Percentiles rank a stretch among this genome's conserved stretches.
Conservation (phyloP, 148 eudicot genomes). For the Spergularia bocconei region DNA sequence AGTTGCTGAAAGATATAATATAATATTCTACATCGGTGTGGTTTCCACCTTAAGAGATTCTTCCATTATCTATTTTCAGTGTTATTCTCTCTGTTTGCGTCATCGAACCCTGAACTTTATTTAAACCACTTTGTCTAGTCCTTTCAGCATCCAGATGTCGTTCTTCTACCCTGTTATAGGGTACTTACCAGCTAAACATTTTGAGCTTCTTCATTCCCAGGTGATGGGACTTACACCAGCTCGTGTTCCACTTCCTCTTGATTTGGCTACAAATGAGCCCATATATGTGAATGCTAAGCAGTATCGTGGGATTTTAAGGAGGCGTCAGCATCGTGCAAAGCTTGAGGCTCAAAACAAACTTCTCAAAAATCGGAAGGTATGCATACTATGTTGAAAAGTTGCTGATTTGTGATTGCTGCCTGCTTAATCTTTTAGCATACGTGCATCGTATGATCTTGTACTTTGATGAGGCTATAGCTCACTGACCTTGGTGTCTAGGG, state of each 20-base stretch:
- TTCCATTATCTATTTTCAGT: conserved; percentile 8
- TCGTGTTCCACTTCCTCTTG: conserved; percentile 68
- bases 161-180: conserved; percentile 27
- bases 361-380: conserved; percentile 59
- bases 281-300: conserved; percentile 77
- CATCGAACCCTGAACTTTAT: conserved; percentile 19
- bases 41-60: conserved; percentile 36
- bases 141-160: conserved; percentile 24
- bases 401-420: too few relatives aligned
- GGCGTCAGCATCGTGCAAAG: conserved; percentile 75
- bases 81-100: conserved; percentile 12
- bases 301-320: conserved; percentile 65
- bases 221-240: conserved; percentile 42
- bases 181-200: conserved; percentile 24
- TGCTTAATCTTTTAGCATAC: too few relatives aligned
- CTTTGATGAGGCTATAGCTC: too few relatives aligned
- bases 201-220: conserved; percentile 39
- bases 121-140: conserved; percentile 18
- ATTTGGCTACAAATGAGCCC: conserved; percentile 46
- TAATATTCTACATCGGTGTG: conserved; percentile 16
- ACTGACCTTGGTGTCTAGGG: too few relatives aligned
- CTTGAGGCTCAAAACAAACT: conserved; percentile 77
- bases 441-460: too few relatives aligned
- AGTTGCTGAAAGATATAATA: conserved; percentile 13
- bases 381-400: background rate